These are phyloP conservation scores for Smallanthus sonchifolius DNA, from an alignment of 129 eudicot species.

Conservation along the genomic window DNA sequence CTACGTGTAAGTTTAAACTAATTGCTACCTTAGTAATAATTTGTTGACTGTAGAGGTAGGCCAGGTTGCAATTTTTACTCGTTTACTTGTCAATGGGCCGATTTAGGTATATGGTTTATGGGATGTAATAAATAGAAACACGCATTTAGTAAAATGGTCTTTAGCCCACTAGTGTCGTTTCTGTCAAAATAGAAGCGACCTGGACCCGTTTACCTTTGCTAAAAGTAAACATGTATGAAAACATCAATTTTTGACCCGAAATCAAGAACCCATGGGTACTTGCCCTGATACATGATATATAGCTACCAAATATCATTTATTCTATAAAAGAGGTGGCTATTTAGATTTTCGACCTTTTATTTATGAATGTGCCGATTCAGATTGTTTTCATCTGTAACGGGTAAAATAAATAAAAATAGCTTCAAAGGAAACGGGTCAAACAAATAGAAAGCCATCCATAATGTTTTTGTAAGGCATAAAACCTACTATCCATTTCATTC, in stretches of 20 bases:
- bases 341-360: background rate
- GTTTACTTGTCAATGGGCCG: background rate
- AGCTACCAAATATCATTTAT: no score
- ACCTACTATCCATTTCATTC: no score
- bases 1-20: slow-evolving; percentile 49
- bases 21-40: background rate
- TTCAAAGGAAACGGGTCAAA: background rate
- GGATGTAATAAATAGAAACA: no score
- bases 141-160: no score
- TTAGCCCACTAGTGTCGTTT: background rate
- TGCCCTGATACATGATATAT: no score
- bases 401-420: background rate
- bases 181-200: background rate
- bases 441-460: background rate
- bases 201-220: background rate
- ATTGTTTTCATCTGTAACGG: background rate
- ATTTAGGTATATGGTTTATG: no score
- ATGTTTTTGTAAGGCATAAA: background rate
- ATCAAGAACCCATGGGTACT: no score
- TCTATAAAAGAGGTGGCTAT: no score
- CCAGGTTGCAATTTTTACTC: no score
- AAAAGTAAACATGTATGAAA: background rate
- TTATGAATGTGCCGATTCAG: background rate
- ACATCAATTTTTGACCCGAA: background rate
- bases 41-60: background rate